A percentile compares a stretch with the other conserved stretches of the same genome.
These are phyloP conservation scores for Tuber indicum DNA, from an alignment of 495 filamentous ascomycete species.

Conservation along the genomic window DNA sequence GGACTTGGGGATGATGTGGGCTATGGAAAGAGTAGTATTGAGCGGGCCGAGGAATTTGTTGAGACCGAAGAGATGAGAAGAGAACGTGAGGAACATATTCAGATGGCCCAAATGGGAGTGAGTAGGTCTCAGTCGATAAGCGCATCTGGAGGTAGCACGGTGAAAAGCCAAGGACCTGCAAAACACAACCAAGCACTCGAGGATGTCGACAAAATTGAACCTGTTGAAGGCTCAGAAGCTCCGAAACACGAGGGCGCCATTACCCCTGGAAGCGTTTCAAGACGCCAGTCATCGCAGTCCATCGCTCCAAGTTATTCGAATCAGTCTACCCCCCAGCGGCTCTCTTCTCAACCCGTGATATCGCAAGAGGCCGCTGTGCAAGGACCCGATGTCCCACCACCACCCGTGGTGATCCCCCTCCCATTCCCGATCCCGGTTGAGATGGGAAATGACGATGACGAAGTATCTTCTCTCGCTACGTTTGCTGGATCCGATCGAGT, in stretches of 20 bases:
- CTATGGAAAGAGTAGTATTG: slow-evolving; percentile 39
- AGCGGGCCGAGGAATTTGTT: slow-evolving; percentile 44
- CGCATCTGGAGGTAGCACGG: neutral
- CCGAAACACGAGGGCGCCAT: slow-evolving; percentile 44
- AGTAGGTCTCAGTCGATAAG: slow-evolving; percentile 21
- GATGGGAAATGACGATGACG: slow-evolving; percentile 46
- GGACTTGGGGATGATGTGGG: slow-evolving; percentile 37
- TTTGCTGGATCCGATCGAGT: slow-evolving; percentile 50
- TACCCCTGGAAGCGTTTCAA: slow-evolving; percentile 41
- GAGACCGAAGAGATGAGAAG: slow-evolving; percentile 41
- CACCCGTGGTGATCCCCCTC: slow-evolving; percentile 51
- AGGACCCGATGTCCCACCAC: slow-evolving; percentile 21
- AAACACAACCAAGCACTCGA: slow-evolving; percentile 12
- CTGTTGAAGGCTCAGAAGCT: slow-evolving; percentile 29
- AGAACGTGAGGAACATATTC: slow-evolving; percentile 42
- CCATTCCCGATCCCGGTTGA: slow-evolving; percentile 55
- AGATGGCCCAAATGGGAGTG: slow-evolving; percentile 43
- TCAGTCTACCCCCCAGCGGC: neutral
- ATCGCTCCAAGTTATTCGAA: slow-evolving; percentile 17
- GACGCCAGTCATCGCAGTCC: slow-evolving; percentile 28
- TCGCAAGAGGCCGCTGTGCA: slow-evolving; percentile 16
- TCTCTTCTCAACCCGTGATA: slow-evolving; percentile 7
- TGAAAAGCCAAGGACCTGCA: slow-evolving; percentile 3
- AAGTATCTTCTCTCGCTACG: slow-evolving; percentile 56
- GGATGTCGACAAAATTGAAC: slow-evolving; percentile 40